Base-by-base conservation (phyloP, 176 grass and related monocot species). In the Aegilops sharonensis region DNA sequence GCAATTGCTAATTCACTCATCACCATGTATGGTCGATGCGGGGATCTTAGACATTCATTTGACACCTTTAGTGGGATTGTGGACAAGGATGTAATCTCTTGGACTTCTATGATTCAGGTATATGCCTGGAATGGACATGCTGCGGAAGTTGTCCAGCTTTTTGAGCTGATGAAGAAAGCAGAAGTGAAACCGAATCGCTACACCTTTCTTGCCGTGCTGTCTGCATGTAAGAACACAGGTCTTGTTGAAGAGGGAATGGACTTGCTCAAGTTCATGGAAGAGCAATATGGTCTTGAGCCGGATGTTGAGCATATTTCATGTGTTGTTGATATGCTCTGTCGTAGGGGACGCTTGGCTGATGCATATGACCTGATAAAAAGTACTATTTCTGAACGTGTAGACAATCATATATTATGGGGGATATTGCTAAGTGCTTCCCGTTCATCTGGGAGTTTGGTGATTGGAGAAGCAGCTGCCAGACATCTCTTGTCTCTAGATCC, bases 11-110 rank as follows among this genome's bases (percentile, higher is more conserved):
- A 94, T 88, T 94, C 87, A 15, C 94, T 97, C 78, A 73, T 97
- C 54, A 81, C 64, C 80, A 93, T 92, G 77, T 97, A 97, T 87
- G 91, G 87, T 56, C 81, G 84, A 68, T 94, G 77, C 5, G 92
- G 94, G 42, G 90, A 79, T 68, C 84, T 94, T 69, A 66, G 10
- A 30, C 75, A 85, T 80, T 94, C 94, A 61, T 25, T 72, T 64
- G 72, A 85, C 68, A 65, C 82, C 32, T 97, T 97, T 78, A 82
- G 32, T 75, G 71, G 31, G 42, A 87, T 94, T 77, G 20, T 71
- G 75, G 39, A 90, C 32, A 97, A 94, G 79, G 89, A 97, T 84
- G 90, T 85, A 75, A 84, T 97, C 84, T 94, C 94, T 57, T 97
- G 94, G 92, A 90, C 87, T 83, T 89, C 85, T 70, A 86, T 97